Evolutionary conservation across 306 rosid species (phyloP).

Genomic region (Cicer cuneatum): DNA sequence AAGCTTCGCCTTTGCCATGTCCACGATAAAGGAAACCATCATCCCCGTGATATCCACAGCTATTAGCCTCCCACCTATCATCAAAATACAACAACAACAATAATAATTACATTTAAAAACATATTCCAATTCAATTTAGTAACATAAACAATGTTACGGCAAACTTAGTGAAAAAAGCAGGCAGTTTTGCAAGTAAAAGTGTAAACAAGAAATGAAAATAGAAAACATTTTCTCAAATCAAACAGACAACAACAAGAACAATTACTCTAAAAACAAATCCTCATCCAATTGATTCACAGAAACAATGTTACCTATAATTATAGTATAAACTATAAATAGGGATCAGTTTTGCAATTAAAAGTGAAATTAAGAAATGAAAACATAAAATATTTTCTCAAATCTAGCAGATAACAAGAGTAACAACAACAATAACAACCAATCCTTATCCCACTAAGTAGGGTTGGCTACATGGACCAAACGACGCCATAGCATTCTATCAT

Average conservation of each 20-base stretch:
- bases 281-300: neutral
- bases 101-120: neutral
- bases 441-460: no score
- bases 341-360: conserved; percentile 4
- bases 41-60: conserved; percentile 97
- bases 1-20: conserved; percentile 71
- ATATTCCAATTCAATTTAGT: neutral
- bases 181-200: neutral
- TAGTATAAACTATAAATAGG: neutral
- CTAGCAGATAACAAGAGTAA: neutral
- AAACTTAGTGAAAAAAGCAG: neutral
- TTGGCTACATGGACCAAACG: no score
- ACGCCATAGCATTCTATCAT: no score
- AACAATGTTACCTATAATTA: neutral
- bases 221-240: neutral
- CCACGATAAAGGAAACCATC: conserved; percentile 93
- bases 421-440: neutral
- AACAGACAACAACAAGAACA: neutral
- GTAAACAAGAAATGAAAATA: neutral
- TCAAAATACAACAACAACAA: neutral
- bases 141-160: neutral
- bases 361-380: neutral
- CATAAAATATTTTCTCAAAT: neutral
- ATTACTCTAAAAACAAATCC: neutral
- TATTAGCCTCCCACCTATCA: conserved; percentile 91